Conservation (phyloP, 2,329 filamentous ascomycete genomes). For the Hypoxylon sp. region DNA sequence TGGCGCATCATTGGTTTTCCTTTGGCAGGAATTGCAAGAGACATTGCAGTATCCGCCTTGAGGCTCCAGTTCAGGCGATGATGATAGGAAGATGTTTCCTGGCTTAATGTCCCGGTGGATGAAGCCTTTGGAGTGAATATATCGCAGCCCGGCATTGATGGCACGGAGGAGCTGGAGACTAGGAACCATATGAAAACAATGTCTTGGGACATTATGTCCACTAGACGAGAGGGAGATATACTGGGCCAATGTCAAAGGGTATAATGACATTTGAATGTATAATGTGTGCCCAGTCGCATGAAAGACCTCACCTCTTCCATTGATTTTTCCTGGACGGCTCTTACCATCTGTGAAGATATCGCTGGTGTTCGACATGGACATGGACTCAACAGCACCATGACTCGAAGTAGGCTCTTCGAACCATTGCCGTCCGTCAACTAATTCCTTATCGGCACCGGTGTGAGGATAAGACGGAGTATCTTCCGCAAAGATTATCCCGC, state of each 20-base stretch:
- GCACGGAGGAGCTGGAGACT: slow-evolving; percentile 70
- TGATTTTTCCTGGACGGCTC: slow-evolving; percentile 52
- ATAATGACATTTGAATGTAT: slow-evolving; percentile 79
- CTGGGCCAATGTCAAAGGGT: slow-evolving; percentile 72
- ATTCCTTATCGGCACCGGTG: slow-evolving; percentile 7
- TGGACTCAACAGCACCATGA: slow-evolving; percentile 49
- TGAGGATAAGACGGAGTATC: slow-evolving; percentile 21
- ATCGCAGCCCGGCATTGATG: slow-evolving; percentile 73
- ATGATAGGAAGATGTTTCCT: slow-evolving; percentile 76
- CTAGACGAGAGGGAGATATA: slow-evolving; percentile 64
- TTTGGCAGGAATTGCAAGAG: slow-evolving; percentile 45
- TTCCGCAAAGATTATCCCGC: slow-evolving; percentile 44
- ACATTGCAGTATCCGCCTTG: slow-evolving; percentile 51
- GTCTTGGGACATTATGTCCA: slow-evolving; percentile 49
- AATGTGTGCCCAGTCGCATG: slow-evolving; percentile 61
- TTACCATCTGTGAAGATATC: slow-evolving; percentile 52
- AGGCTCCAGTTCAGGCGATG: slow-evolving; percentile 56
- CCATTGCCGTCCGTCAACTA: slow-evolving; percentile 41
- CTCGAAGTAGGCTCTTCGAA: slow-evolving; percentile 57
- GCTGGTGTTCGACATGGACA: slow-evolving; percentile 42
- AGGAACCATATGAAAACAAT: slow-evolving; percentile 74
- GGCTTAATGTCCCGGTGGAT: slow-evolving; percentile 78
- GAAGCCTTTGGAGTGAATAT: slow-evolving; percentile 72
- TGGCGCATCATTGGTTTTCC: background rate
- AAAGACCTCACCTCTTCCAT: slow-evolving; percentile 47